Percentiles rank a stretch among this genome's conserved stretches.
These are phyloP conservation scores for Eucalyptus polyanthemos DNA, from an alignment of 345 rosid genomes.

Conservation along the genomic window DNA sequence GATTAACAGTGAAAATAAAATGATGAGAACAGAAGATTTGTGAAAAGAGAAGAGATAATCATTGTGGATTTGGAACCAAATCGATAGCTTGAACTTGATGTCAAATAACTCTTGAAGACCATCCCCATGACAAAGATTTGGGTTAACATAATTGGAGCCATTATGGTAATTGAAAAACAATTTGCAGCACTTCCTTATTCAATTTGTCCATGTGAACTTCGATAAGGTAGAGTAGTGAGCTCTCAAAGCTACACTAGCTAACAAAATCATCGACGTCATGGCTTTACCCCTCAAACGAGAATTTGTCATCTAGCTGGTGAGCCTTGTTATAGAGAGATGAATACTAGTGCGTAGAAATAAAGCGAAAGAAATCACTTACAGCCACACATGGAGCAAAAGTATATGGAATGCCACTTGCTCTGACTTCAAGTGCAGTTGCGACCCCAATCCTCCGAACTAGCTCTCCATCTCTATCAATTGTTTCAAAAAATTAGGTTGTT, in stretches of 20 bases:
- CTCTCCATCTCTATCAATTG: slow-evolving; percentile 44
- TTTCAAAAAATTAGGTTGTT: not conserved
- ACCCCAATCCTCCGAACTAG: slow-evolving; percentile 56
- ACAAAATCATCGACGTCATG: not conserved
- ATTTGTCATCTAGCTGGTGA: not conserved
- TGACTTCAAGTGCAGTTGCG: slow-evolving; percentile 87
- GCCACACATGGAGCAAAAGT: slow-evolving; percentile 86
- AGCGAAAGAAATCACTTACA: slow-evolving; percentile 26
- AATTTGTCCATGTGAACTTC: not conserved
- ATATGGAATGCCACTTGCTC: slow-evolving; percentile 77
- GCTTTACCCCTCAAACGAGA: not conserved
- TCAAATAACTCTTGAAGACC: not conserved
- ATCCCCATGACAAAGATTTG: not conserved
- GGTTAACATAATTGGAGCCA: not conserved
- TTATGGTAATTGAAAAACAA: not conserved
- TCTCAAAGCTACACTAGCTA: not conserved
- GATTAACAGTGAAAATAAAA: not conserved
- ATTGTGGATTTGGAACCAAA: not conserved
- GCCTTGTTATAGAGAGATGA: not conserved
- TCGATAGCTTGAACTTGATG: not conserved
- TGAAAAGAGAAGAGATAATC: not conserved
- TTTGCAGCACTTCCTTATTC: not conserved
- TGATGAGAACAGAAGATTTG: not conserved
- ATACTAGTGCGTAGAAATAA: not conserved
- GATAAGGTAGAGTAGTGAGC: not conserved